phyloP scores from a whole-genome alignment of 768 basidiomycete genomes.

The Nidularia sp. region DNA sequence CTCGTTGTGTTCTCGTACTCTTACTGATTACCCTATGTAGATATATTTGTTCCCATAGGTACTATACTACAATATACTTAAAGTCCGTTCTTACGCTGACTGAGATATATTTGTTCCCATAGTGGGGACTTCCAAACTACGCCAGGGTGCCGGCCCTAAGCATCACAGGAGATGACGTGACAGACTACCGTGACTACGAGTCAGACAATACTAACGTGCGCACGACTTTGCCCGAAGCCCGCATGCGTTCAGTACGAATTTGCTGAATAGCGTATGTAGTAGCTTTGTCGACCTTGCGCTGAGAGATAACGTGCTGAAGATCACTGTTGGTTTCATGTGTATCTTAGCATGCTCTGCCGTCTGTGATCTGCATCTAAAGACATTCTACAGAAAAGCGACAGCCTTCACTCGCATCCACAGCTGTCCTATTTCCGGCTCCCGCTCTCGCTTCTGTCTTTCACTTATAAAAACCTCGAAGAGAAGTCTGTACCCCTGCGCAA shows the following conservation, averaged over 20 bases:
- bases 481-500: constrained; percentile 34
- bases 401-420: constrained; percentile 37
- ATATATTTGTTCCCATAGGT: too few relatives aligned
- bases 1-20: too few relatives aligned
- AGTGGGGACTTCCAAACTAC: too few relatives aligned
- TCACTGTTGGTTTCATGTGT: constrained; percentile 40
- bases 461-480: constrained; percentile 36
- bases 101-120: too few relatives aligned
- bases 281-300: constrained; percentile 26
- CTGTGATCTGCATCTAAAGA: neutral
- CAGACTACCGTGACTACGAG: neutral
- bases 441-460: constrained; percentile 36
- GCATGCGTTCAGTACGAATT: constrained; percentile 8
- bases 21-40: too few relatives aligned
- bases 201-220: neutral
- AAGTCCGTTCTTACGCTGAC: too few relatives aligned
- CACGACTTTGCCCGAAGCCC: constrained; percentile 10
- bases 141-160: too few relatives aligned
- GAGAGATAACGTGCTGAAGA: constrained; percentile 42
- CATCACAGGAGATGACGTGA: too few relatives aligned
- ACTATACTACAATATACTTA: too few relatives aligned
- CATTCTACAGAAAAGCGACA: constrained; percentile 22
- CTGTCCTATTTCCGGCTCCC: constrained; percentile 39
- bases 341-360: constrained; percentile 2
- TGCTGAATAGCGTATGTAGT: constrained; percentile 19